Conservation (phyloP, 768 basidiomycete genomes). For the Leccinum truebloodii region DNA sequence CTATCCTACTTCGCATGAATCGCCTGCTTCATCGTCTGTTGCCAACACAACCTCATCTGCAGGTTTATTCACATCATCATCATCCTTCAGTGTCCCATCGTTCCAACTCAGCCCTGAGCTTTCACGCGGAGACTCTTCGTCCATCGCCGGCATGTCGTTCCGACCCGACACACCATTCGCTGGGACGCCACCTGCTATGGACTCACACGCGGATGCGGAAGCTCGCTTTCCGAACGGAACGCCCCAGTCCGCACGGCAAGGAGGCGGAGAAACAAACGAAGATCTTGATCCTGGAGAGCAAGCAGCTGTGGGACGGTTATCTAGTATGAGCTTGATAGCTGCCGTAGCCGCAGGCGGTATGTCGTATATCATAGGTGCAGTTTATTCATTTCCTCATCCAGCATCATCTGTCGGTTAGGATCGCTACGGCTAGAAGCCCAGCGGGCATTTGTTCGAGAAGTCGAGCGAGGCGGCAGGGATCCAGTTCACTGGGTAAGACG, state of each 20-base stretch:
- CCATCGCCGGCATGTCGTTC: constrained; percentile 13
- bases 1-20: constrained; percentile 33
- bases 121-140: constrained; percentile 15
- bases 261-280: constrained; percentile 36
- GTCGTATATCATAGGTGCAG: constrained; percentile 24
- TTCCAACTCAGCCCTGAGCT: constrained; percentile 21
- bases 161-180: constrained; percentile 17
- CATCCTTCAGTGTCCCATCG: constrained; percentile 14
- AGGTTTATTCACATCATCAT: constrained; percentile 14
- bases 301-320: constrained; percentile 80
- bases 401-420: constrained; percentile 38
- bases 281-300: constrained; percentile 56
- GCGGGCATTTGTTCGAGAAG: constrained; percentile 68
- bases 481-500: constrained; percentile 76
- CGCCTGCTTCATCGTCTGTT: constrained; percentile 28
- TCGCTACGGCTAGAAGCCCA: constrained; percentile 56
- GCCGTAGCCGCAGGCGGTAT: constrained; percentile 78
- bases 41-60: constrained; percentile 18
- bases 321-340: constrained; percentile 93
- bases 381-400: constrained; percentile 9
- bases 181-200: constrained; percentile 5
- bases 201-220: constrained; percentile 15
- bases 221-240: constrained; percentile 12
- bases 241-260: constrained; percentile 17
- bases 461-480: constrained; percentile 66